Base-by-base conservation (phyloP, 2,329 filamentous ascomycete genomes). In the Ciborinia camelliae region DNA sequence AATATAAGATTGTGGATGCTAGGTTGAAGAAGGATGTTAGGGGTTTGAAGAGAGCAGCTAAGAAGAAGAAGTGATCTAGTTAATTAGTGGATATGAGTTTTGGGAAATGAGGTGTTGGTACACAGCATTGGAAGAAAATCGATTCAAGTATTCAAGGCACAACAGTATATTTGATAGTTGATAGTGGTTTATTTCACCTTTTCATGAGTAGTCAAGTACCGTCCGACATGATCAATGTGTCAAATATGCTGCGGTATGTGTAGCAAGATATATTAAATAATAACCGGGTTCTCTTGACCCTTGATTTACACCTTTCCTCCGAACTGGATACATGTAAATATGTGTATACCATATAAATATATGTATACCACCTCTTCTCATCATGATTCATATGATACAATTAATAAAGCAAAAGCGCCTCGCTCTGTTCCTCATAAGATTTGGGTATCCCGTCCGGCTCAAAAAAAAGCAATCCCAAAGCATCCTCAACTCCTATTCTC, bases 1-100 rank as follows among this genome's bases (percentile, higher is more conserved):
- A 91, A 71, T 99, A 99, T 77, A 96, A 96, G 82, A 96, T 99
- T 83, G 94, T 99, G 63, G 94, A 98, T 79, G 81, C 91, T 18
- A 85, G 95, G 71, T 86, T 97, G 87, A 97, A 97, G 86, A 98
- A 97, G 87, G 95, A 98, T 81, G 84, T 95, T 63, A 82, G 92
- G 75, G 92, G 90, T 2, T 84, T 94, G 78, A 97, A 97, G 86
- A 85, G 93, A 74, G 74, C 86, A 68, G 83, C 84, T 41, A 92
- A 96, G 82, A 90, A 87, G 79, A 88, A 85, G 81, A 85, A 86
- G 66, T 74, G 67, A 73, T 26, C 23, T 30, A 61, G 14, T 41
- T 52, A 39, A 61, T 51, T 14, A 39, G 45, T 30, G n/a, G 9
- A 8, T 28, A 26, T 47, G 43, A 9, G 28, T 26, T 32, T 59